Evolutionary conservation across 2,329 filamentous ascomycete genomes (phyloP), one percentile per base, ranked within the genome.

Genomic region (Whalleya microplaca): DNA sequence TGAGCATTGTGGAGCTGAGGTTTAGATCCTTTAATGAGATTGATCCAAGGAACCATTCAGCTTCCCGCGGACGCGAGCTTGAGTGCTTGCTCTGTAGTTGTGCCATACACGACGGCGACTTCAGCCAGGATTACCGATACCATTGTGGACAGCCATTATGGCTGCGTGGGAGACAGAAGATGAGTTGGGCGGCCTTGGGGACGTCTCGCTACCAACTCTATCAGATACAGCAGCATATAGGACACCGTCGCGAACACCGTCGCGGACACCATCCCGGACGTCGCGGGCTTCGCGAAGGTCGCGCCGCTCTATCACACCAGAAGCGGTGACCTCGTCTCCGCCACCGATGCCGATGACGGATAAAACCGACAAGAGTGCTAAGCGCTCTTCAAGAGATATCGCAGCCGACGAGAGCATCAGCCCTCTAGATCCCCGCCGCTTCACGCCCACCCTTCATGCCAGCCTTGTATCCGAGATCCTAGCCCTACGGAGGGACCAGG

Each of bases 381-480:
- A 84, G 61, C 75, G 84, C 65, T 76, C 79, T 19, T 83, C 83
- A 14, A 78, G 80, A 55, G 87, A 91, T 69, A 73, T 84, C 21
- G 76, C 78, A 20, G 82, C 76, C 52, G 86, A 94, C 63, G 89
- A 94, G 61, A 84, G 78, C 44, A 86, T 92, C 55, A 82, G 84
- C 64, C 86, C 92, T 20, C 79, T 97, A 27, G 95, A 99, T 69
- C 92, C 95, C 2, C 86, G 94, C 53, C 85, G 95, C 40, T 97
- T 99, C 70, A 99, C 95, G 0, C 95, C 95, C 1, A 98, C 93
- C 0, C 78, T 99, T 10, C 95, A 98, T 72, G 95, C 95, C 8
- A 97, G 91, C 48, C 79, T 99, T 6, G 94, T 99, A 0, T 94
- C 94, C 0, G 95, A 99, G 73, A 99, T 99, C 61, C 79, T 99